Evolutionary conservation across 306 rosid species (phyloP), one percentile per base, ranked within the genome.

Genomic region (Castanea sativa): DNA sequence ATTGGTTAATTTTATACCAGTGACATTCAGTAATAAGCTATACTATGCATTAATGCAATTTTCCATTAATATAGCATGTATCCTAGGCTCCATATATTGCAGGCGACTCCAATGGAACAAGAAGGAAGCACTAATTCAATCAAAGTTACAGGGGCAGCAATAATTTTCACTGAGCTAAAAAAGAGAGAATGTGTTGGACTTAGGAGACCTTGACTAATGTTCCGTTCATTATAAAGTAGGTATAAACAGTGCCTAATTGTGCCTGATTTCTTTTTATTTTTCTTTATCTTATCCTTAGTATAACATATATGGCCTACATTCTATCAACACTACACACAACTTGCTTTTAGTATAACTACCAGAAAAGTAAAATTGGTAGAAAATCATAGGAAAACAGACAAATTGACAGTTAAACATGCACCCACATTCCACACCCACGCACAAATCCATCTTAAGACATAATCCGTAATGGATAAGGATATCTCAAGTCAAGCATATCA

Each of bases 101-200:
- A 53, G 76, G 19, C 25, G 11, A 69, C 49, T 53, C 56, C 49
- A 58, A 60, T 76, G 35, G 41, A 41, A 38, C 58, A 78, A 77
- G 75, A 41, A 41, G 45, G 35, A 35, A 69, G 59, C 69, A 32
- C 49, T 5, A 56, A 21, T 30, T 21, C 55, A 30, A 33, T 51
- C 16, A 41, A 19, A 20, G 25, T 73, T 52, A 10, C 10, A 4
- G 55, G 57, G 55, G 52, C 38, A 41, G 55, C 43, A 30, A 53
- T 35, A n/a, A 55, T 19, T 12, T 15, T 41, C 49, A 43, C 32
- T 3, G 25, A 16, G 64, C 16, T 32, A 10, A 20, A 73, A 13
- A 4, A 20, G 43, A 76, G 7, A 30, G 7, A 55, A 63, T 15
- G 20, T 18, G 57, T 55, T 68, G 14, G n/a, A 55, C n/a, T 20